Evolutionary conservation across 495 filamentous ascomycete genomes (phyloP), one percentile per base, ranked within the genome.

Genomic region (Lepidopterella palustris): DNA sequence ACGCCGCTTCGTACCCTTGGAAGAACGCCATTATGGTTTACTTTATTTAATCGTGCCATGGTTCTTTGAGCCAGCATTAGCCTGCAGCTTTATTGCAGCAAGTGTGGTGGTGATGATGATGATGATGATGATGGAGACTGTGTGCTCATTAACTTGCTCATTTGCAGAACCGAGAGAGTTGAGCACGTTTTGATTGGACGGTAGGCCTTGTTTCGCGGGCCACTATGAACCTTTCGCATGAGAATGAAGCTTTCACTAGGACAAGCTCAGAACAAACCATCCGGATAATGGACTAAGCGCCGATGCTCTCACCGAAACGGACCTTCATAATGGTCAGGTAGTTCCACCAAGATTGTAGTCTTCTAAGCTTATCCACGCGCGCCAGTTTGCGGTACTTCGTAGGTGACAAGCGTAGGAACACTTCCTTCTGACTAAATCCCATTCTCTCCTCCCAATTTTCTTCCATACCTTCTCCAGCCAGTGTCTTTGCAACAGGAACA

Each of bases 151-250:
- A n/a, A n/a, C n/a, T n/a, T n/a, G n/a, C n/a, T n/a, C n/a, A n/a
- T n/a, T n/a, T n/a, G n/a, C n/a, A n/a, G n/a, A n/a, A n/a, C n/a
- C n/a, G n/a, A 18, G 35, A 18, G 13, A 18, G 13, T 50, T 50
- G 47, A 50, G 47, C 47, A 50, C 21, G 47, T 50, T 50, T 27
- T 25, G 18, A 50, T 50, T 50, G 47, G 47, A 18, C 21, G 47
- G 21, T 23, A 10, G 3, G 9, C 45, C 9, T 48, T 21, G 45
- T n/a, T 49, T 49, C n/a, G 11, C 45, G 21, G 20, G 5, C 6
- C 20, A 24, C 47, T 24, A 27, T 27, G 5, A n/a, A n/a, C 35
- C 35, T 3, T 15, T 13, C 13, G 2, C 3, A 18, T 42, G 35
- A 11, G 5, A 15, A 21, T 1, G 15, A 24, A 50, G 47, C 47